These are phyloP conservation scores for Byssoonygena ceratinophila DNA, from an alignment of 2,329 filamentous ascomycete genomes.

Conservation along the genomic window DNA sequence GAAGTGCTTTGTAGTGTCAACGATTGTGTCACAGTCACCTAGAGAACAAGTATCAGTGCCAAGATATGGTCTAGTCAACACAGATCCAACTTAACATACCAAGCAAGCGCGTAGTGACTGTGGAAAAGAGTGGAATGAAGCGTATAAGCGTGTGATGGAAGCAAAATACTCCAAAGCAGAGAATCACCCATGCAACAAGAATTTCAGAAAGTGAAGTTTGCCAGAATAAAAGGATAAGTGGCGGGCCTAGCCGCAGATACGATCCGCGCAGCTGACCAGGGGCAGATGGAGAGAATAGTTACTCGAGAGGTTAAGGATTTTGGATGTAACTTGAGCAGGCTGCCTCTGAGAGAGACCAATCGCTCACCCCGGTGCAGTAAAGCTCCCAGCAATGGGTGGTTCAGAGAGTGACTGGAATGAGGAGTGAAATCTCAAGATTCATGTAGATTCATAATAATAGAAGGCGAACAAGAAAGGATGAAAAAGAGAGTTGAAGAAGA, in stretches of 20 bases:
- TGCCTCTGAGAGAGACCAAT: not conserved
- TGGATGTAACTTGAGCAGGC: slow-evolving; percentile 9
- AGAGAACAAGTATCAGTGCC: not conserved
- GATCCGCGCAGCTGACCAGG: not conserved
- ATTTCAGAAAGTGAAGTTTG: not conserved
- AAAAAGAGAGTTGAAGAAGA: not conserved
- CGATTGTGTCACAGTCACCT: not conserved
- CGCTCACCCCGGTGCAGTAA: not conserved
- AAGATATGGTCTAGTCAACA: not conserved
- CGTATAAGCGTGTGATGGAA: not conserved
- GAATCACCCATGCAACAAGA: not conserved
- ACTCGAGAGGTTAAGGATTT: not conserved
- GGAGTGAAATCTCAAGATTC: not conserved
- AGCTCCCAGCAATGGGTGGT: not conserved
- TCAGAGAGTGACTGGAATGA: not conserved
- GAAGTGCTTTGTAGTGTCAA: not conserved
- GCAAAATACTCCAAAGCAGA: not conserved
- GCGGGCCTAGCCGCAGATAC: slow-evolving; percentile 5
- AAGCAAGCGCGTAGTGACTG: not conserved
- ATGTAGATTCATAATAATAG: not conserved
- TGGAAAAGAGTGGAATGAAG: not conserved
- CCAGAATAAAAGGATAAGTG: not conserved
- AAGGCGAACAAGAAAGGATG: not conserved
- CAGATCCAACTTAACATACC: not conserved
- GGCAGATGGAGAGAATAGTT: not conserved